Percentiles rank a stretch among this genome's conserved stretches.
Conservation (phyloP, 352 stramenopile species). For the Pythium angustatum region DNA sequence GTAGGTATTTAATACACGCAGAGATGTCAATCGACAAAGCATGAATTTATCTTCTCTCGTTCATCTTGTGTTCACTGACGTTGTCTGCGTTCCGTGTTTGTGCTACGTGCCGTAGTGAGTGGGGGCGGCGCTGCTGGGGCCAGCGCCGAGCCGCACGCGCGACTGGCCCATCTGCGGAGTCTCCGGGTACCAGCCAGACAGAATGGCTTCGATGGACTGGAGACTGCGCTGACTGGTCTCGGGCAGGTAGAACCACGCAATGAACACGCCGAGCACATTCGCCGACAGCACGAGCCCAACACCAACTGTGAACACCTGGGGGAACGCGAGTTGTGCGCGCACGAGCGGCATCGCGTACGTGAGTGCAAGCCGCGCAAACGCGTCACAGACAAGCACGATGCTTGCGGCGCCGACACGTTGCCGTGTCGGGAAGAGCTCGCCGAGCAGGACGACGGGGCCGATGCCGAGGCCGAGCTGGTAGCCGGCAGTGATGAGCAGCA, state of each 20-base stretch:
- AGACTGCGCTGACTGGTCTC: slow-evolving; percentile 77
- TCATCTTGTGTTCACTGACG: not conserved
- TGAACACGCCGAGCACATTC: slow-evolving; percentile 44
- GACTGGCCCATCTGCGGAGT: slow-evolving; percentile 56
- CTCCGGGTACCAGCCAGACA: slow-evolving; percentile 70
- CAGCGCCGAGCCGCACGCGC: slow-evolving; percentile 49
- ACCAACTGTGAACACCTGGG: slow-evolving; percentile 38
- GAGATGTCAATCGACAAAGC: not conserved
- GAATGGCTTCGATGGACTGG: slow-evolving; percentile 79
- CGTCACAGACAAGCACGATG: slow-evolving; percentile 65
- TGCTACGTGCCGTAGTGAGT: slow-evolving; percentile 14
- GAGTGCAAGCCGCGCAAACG: slow-evolving; percentile 43
- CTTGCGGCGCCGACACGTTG: slow-evolving; percentile 67
- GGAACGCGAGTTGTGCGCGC: slow-evolving; percentile 35
- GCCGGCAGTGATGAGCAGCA: slow-evolving; percentile 65
- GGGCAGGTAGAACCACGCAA: slow-evolving; percentile 69
- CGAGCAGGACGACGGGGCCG: slow-evolving; percentile 55
- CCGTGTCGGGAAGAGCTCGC: slow-evolving; percentile 72
- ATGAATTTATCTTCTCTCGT: not conserved
- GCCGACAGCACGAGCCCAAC: slow-evolving; percentile 46
- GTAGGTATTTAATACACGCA: not conserved
- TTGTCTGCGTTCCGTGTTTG: too few species aligned
- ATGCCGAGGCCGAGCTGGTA: slow-evolving; percentile 68
- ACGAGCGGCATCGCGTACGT: slow-evolving; percentile 40
- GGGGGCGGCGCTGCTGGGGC: slow-evolving; percentile 10